Evolutionary conservation across 805 yeast genomes (phyloP).

Genomic region (Wickerhamiella kazuoi): DNA sequence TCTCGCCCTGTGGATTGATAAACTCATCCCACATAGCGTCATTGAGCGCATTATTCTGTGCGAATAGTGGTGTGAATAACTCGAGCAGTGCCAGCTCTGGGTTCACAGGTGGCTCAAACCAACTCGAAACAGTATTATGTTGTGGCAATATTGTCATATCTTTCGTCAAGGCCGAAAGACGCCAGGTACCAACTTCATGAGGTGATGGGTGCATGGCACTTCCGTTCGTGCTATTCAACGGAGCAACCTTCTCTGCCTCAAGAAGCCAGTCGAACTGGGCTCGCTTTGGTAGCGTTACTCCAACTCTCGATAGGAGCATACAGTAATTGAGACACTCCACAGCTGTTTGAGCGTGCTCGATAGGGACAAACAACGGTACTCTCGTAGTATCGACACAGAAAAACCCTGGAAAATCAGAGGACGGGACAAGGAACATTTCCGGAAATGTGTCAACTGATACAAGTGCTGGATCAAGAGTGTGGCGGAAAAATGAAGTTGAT

Average conservation of each 20-base stretch:
- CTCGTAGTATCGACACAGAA: not conserved
- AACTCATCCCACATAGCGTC: not conserved
- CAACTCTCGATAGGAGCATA: not conserved
- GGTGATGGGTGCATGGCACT: too few relatives aligned
- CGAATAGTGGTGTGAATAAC: not conserved
- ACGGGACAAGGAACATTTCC: not conserved
- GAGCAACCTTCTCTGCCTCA: too few relatives aligned
- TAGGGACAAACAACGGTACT: not conserved
- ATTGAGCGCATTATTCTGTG: not conserved
- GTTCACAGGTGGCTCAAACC: not conserved
- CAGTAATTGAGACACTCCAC: not conserved
- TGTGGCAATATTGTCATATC: not conserved
- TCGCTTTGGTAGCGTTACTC: too few relatives aligned
- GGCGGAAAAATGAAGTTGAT: not conserved
- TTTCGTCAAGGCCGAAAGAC: too few relatives aligned
- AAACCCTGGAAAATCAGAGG: not conserved
- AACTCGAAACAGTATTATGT: not conserved
- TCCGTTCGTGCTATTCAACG: too few relatives aligned
- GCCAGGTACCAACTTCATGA: too few relatives aligned
- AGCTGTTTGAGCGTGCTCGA: not conserved
- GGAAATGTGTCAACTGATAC: not conserved
- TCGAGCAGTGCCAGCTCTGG: not conserved
- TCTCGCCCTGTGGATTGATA: not conserved
- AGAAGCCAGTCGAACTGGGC: too few relatives aligned
- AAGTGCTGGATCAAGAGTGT: not conserved